Evolutionary conservation across 2,329 filamentous ascomycete species (phyloP).

Genomic region (Onygenales sp.): DNA sequence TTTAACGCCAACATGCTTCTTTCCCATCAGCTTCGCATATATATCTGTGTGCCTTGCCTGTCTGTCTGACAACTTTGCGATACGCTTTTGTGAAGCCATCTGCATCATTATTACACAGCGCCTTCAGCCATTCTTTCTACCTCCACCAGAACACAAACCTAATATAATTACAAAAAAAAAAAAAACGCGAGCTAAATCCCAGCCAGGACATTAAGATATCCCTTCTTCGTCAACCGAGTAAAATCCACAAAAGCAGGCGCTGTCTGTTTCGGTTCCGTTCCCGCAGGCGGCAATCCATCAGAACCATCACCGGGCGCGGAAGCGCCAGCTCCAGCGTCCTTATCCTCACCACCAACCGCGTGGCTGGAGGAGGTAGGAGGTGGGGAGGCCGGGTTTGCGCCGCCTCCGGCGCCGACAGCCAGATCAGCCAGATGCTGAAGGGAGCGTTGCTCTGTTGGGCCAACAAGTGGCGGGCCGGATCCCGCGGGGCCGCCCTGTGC

Average conservation of each 20-base stretch:
- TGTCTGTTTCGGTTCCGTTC: slow-evolving; percentile 1
- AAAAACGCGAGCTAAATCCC: slow-evolving; percentile 1
- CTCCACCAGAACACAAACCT: too few species aligned
- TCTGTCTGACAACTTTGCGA: too few species aligned
- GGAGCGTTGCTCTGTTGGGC: slow-evolving; percentile 35
- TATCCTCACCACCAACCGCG: slow-evolving; percentile 4
- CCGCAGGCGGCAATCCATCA: background rate
- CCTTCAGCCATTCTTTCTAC: too few species aligned
- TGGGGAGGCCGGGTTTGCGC: slow-evolving; percentile 12
- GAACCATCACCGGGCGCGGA: background rate
- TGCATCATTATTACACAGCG: too few species aligned
- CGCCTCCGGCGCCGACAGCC: slow-evolving; percentile 34
- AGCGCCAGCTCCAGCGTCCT: slow-evolving; percentile 1
- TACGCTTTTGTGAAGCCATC: too few species aligned
- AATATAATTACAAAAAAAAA: too few species aligned
- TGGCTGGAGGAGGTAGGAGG: slow-evolving; percentile 6
- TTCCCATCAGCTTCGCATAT: too few species aligned
- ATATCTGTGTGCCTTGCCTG: too few species aligned
- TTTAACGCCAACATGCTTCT: too few species aligned
- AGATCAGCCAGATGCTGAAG: slow-evolving; percentile 35
- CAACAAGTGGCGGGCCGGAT: slow-evolving; percentile 25
- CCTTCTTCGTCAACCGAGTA: slow-evolving; percentile 31
- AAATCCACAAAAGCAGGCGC: slow-evolving; percentile 17
- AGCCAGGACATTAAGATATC: slow-evolving; percentile 32
- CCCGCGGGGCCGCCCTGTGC: slow-evolving; percentile 15